Evolutionary conservation across 2,329 filamentous ascomycete species (phyloP).

Genomic region (Fusarium falciforme): DNA sequence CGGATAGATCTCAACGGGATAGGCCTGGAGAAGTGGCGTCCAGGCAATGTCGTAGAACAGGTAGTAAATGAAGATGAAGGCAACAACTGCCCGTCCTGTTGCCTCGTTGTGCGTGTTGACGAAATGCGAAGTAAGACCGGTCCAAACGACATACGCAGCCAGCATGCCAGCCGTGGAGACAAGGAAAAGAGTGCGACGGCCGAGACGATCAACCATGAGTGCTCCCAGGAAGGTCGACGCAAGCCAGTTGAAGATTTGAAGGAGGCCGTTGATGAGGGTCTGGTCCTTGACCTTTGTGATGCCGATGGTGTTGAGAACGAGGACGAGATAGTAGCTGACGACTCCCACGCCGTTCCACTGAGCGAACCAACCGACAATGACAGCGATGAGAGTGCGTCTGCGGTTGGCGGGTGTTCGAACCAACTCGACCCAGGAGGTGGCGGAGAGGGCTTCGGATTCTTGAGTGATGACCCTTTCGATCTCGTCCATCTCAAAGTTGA

Average conservation of each 20-base stretch:
- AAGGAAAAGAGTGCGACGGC: conserved; percentile 47
- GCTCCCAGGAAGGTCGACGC: conserved; percentile 47
- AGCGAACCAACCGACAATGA: neutral
- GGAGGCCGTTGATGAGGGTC: conserved; percentile 28
- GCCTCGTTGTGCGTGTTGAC: neutral
- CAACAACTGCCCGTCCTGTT: conserved; percentile 41
- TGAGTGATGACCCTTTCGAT: neutral
- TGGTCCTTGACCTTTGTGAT: conserved; percentile 52
- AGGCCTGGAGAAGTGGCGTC: conserved; percentile 46
- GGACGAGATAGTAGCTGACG: conserved; percentile 47
- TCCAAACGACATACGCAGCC: neutral
- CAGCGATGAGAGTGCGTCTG: neutral
- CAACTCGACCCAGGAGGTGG: neutral
- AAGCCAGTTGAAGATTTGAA: conserved; percentile 52
- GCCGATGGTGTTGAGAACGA: conserved; percentile 51
- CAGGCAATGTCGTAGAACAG: conserved; percentile 50
- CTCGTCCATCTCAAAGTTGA: neutral
- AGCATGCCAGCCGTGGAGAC: neutral
- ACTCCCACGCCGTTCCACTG: neutral
- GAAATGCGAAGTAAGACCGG: neutral
- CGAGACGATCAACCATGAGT: conserved; percentile 52
- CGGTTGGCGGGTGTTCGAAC: neutral
- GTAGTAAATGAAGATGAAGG: conserved; percentile 53
- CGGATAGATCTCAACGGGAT: conserved; percentile 41
- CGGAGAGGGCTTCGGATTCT: neutral